Evolutionary conservation across 495 filamentous ascomycete species (phyloP).

Genomic region (Penicillium cinerascens): DNA sequence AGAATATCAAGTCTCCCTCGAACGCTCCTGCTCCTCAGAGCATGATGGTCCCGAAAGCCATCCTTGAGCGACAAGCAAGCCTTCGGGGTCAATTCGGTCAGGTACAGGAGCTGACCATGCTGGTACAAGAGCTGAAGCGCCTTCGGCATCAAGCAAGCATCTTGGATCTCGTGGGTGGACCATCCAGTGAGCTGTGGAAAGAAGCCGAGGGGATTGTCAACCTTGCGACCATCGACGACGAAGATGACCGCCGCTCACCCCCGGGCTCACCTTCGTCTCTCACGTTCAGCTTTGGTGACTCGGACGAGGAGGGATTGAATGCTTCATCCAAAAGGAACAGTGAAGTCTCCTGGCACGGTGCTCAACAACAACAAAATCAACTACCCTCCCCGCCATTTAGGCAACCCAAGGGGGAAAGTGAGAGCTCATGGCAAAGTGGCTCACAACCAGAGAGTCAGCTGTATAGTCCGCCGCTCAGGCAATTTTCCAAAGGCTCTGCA

Average conservation of each 20-base stretch:
- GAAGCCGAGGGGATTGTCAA: constrained; percentile 88
- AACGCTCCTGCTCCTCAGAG: constrained; percentile 26
- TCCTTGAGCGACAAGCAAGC: constrained; percentile 79
- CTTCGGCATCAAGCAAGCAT: constrained; percentile 60
- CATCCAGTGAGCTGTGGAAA: constrained; percentile 66
- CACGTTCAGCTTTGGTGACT: constrained; percentile 54
- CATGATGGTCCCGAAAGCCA: constrained; percentile 77
- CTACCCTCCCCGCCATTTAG: constrained; percentile 1
- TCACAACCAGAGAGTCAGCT: constrained; percentile 1
- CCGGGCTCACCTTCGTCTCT: constrained; percentile 51
- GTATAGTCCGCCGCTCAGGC: constrained; percentile 13
- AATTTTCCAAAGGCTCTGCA: constrained; percentile 43
- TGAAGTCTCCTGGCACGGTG: constrained; percentile 32
- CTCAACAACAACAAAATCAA: background rate
- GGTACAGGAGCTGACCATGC: constrained; percentile 75
- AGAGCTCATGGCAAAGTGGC: constrained; percentile 25
- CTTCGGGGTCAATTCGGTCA: constrained; percentile 84
- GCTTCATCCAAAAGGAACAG: constrained; percentile 33
- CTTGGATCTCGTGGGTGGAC: constrained; percentile 60
- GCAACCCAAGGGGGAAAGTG: constrained; percentile 24
- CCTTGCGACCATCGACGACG: constrained; percentile 78
- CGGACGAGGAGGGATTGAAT: constrained; percentile 54
- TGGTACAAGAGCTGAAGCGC: constrained; percentile 78
- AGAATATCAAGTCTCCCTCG: background rate
- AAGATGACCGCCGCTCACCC: constrained; percentile 51